These are phyloP conservation scores for Colletotrichum tropicicola DNA, from an alignment of 2,329 filamentous ascomycete genomes.

Conservation along the genomic window DNA sequence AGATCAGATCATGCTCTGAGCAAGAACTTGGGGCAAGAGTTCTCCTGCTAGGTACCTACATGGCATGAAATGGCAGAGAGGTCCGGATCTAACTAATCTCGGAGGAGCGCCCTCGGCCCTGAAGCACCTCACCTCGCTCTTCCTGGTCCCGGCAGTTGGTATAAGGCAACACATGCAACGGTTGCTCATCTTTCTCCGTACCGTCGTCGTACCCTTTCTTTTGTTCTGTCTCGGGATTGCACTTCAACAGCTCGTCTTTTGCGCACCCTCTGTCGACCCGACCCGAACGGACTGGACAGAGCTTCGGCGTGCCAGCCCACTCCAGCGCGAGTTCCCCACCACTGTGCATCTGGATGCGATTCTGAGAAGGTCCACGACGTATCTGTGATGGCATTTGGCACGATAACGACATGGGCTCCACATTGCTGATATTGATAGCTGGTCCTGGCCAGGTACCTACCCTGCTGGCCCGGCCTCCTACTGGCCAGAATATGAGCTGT, in stretches of 20 bases:
- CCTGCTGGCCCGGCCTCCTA: constrained; percentile 7
- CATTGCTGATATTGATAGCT: constrained; percentile 1
- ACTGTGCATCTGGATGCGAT: constrained; percentile 23
- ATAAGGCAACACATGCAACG: too few relatives aligned
- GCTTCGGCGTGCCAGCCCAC: neutral
- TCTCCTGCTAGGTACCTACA: neutral
- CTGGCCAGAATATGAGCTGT: constrained; percentile 14
- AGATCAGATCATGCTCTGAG: neutral
- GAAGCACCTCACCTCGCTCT: too few relatives aligned
- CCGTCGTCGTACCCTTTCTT: too few relatives aligned
- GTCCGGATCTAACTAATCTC: neutral
- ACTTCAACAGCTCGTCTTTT: too few relatives aligned
- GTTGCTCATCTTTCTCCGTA: too few relatives aligned
- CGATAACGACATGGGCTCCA: constrained; percentile 27
- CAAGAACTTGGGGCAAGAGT: neutral
- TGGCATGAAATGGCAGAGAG: neutral
- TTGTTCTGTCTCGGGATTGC: too few relatives aligned
- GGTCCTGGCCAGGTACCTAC: constrained; percentile 13
- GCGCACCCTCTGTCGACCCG: too few relatives aligned
- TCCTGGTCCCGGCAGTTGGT: too few relatives aligned
- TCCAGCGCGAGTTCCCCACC: constrained; percentile 1
- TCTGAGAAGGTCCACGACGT: constrained; percentile 22
- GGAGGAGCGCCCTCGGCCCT: too few relatives aligned
- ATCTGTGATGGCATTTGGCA: constrained; percentile 26
- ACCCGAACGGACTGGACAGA: neutral